These are phyloP conservation scores for Symbiodinium pilosum DNA, from an alignment of 73 alveolate species.

Conservation along the genomic window DNA sequence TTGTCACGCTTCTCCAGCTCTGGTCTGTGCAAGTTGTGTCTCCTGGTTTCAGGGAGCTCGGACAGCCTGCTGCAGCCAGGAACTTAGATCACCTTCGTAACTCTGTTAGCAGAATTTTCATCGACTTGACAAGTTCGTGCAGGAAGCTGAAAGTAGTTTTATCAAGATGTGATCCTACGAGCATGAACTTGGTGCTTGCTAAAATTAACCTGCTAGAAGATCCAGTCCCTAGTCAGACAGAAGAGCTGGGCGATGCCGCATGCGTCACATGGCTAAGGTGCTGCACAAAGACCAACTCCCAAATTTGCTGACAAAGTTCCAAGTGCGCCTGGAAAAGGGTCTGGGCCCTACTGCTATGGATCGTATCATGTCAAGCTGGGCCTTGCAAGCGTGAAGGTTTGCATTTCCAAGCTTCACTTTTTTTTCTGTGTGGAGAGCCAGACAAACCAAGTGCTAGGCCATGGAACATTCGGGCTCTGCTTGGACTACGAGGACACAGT, in stretches of 20 bases:
- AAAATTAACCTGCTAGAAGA: not conserved
- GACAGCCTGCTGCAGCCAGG: not conserved
- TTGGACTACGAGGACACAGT: not conserved
- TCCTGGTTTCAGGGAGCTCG: not conserved
- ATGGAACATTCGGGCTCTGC: not conserved
- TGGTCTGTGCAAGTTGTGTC: not conserved
- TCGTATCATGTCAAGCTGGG: not conserved
- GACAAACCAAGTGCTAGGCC: not conserved
- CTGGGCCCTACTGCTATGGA: not conserved
- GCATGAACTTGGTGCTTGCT: not conserved
- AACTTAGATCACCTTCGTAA: not conserved
- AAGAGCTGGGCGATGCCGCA: too few species aligned
- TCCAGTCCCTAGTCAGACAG: too few species aligned
- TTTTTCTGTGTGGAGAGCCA: too few species aligned
- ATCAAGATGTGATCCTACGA: too few species aligned
- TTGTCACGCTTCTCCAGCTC: not conserved
- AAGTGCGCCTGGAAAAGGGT: not conserved
- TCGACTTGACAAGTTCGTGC: not conserved
- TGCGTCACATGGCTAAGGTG: not conserved
- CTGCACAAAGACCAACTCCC: not conserved
- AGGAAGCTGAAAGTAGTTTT: not conserved
- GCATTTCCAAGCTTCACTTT: too few species aligned
- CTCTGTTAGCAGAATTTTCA: not conserved
- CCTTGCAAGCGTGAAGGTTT: not conserved
- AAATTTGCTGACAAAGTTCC: not conserved